These are phyloP conservation scores for Apiospora arundinis DNA, from an alignment of 2,329 filamentous ascomycete genomes.

Conservation along the genomic window DNA sequence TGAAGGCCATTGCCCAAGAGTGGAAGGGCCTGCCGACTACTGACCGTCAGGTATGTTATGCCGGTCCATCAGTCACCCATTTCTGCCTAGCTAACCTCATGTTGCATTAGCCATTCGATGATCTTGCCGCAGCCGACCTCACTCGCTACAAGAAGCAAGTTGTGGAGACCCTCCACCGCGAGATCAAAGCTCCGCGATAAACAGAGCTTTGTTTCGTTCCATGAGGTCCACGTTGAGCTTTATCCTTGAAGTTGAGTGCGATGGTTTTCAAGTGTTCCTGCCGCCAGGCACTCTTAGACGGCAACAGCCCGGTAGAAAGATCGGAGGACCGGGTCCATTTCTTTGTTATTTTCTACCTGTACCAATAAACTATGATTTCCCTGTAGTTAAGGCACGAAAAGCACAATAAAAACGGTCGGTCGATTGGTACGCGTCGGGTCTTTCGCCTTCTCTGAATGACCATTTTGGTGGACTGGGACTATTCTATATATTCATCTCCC, in stretches of 20 bases:
- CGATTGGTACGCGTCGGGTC: not conserved
- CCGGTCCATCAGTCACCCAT: not conserved
- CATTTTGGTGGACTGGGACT: not conserved
- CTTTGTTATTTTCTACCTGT: not conserved
- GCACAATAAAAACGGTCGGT: not conserved
- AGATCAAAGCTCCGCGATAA: not conserved
- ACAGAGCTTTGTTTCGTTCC: not conserved
- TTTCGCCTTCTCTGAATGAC: not conserved
- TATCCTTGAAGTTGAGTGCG: not conserved
- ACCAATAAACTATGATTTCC: not conserved
- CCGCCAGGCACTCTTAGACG: not conserved
- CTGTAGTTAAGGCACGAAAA: constrained; percentile 4
- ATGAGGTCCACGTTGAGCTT: not conserved
- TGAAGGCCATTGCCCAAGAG: constrained; percentile 38
- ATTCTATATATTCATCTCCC: not conserved
- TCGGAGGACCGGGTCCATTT: not conserved
- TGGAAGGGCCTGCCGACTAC: constrained; percentile 52
- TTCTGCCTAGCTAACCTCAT: constrained; percentile 30
- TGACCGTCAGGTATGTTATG: constrained; percentile 50
- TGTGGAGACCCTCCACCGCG: not conserved
- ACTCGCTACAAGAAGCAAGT: constrained; percentile 20
- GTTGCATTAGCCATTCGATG: constrained; percentile 42
- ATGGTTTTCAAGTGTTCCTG: not conserved
- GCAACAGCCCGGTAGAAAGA: not conserved
- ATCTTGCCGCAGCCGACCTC: constrained; percentile 38